Conservation (phyloP, 2,329 filamentous ascomycete genomes). For the Scleromitrula shiraiana region DNA sequence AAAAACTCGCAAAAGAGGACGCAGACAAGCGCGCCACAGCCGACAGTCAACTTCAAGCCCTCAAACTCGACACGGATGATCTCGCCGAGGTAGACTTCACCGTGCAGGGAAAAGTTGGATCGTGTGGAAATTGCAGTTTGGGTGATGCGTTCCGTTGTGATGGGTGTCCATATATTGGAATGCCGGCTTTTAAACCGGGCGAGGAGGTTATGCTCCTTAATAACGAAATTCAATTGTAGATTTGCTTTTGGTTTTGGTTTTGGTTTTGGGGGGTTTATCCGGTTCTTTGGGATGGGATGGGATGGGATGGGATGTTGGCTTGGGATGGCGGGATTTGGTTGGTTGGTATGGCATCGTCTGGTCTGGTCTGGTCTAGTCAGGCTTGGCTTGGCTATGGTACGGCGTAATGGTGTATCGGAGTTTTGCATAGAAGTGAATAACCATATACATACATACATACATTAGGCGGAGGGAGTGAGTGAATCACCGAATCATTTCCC, state of each 20-base stretch:
- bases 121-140: slow-evolving; percentile 87
- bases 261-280: too few species aligned
- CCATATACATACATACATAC: too few species aligned
- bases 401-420: neutral
- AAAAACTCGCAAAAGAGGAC: slow-evolving; percentile 82
- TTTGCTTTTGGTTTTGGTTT: neutral
- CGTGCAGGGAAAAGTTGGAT: slow-evolving; percentile 92
- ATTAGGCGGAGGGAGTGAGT: too few species aligned
- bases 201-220: slow-evolving; percentile 87
- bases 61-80: slow-evolving; percentile 70
- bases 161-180: slow-evolving; percentile 73
- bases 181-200: slow-evolving; percentile 94
- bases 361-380: too few species aligned
- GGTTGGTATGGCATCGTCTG: too few species aligned
- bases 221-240: slow-evolving; percentile 72
- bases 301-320: neutral
- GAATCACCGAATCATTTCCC: too few species aligned
- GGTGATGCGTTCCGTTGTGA: slow-evolving; percentile 82
- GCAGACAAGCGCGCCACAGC: slow-evolving; percentile 55
- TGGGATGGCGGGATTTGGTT: too few species aligned
- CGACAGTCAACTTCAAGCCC: slow-evolving; percentile 53
- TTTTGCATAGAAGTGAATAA: too few species aligned
- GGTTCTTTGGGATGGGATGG: neutral
- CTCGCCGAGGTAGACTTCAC: slow-evolving; percentile 92
- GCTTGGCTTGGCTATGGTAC: too few species aligned